Percentiles rank a stretch among this genome's conserved stretches.
phyloP scores from a whole-genome alignment of 371 early-diverging fungal species.

The Sanchytrium tribonematis region DNA sequence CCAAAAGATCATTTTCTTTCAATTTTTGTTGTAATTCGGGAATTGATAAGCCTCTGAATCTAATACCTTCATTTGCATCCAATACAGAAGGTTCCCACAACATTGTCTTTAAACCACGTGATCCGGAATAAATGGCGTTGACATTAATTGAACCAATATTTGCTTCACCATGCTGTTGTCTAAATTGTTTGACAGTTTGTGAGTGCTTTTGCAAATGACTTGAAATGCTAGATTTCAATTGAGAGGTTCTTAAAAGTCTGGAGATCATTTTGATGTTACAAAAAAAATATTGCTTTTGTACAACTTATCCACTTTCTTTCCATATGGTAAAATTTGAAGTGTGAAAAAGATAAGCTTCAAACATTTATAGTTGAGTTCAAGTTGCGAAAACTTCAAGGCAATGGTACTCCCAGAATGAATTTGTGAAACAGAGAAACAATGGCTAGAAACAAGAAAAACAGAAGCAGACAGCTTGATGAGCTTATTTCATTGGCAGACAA shows the following conservation, averaged over 20 bases:
- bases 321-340: too few relatives aligned
- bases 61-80: slow-evolving; percentile 92
- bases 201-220: not conserved
- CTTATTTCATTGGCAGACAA: too few relatives aligned
- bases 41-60: slow-evolving; percentile 85
- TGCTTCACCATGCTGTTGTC: slow-evolving; percentile 59
- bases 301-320: too few relatives aligned
- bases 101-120: slow-evolving; percentile 96
- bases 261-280: too few relatives aligned
- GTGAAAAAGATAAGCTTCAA: too few relatives aligned
- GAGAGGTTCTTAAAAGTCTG: not conserved
- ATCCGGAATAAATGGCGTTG: slow-evolving; percentile 86
- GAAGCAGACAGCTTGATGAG: too few relatives aligned
- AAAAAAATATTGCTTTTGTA: too few relatives aligned
- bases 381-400: too few relatives aligned
- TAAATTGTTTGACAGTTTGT: slow-evolving; percentile 43
- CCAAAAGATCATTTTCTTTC: slow-evolving; percentile 46
- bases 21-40: slow-evolving; percentile 77
- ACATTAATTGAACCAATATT: slow-evolving; percentile 76
- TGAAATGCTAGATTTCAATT: not conserved
- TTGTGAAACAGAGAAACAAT: too few relatives aligned
- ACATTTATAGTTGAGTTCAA: too few relatives aligned
- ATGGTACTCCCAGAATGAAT: too few relatives aligned
- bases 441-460: too few relatives aligned
- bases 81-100: slow-evolving; percentile 90